Evolutionary conservation across 257 asterid genomes (phyloP).

Genomic region (Capsicum rhomboideum): DNA sequence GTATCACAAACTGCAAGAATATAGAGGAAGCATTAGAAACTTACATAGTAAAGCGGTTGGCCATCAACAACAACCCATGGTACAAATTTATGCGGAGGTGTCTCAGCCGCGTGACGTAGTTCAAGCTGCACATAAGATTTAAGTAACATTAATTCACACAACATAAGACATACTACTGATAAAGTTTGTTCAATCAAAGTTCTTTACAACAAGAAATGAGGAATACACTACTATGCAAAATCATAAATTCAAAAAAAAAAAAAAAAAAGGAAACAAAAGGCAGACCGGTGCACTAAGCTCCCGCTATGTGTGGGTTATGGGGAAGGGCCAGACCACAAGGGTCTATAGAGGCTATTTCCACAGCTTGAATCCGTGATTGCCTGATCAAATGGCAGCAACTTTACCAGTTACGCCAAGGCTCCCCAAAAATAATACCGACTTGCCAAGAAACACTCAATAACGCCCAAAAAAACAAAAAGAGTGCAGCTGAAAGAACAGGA

Average conservation of each 20-base stretch:
- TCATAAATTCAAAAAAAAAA: too few relatives aligned
- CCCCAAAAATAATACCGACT: not conserved
- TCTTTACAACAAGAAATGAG: too few relatives aligned
- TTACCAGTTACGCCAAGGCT: too few relatives aligned
- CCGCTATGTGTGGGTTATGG: too few relatives aligned
- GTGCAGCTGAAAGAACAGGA: not conserved
- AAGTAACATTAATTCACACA: not conserved
- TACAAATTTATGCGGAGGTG: slow-evolving; percentile 86
- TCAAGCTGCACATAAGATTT: slow-evolving; percentile 49
- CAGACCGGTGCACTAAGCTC: too few relatives aligned
- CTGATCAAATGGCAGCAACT: too few relatives aligned
- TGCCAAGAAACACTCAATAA: not conserved
- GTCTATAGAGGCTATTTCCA: too few relatives aligned
- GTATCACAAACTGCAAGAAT: not conserved
- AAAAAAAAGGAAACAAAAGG: too few relatives aligned
- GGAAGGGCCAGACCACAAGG: too few relatives aligned
- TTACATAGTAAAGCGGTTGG: slow-evolving; percentile 73
- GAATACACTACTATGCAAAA: too few relatives aligned
- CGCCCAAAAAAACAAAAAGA: not conserved
- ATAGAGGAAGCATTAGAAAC: slow-evolving; percentile 17
- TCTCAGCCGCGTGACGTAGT: slow-evolving; percentile 51
- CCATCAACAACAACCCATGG: slow-evolving; percentile 94
- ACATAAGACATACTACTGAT: not conserved
- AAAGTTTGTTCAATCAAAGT: not conserved
- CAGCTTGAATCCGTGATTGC: too few relatives aligned